Conservation (phyloP, 805 yeast species). For the Pichia ethanolica region DNA sequence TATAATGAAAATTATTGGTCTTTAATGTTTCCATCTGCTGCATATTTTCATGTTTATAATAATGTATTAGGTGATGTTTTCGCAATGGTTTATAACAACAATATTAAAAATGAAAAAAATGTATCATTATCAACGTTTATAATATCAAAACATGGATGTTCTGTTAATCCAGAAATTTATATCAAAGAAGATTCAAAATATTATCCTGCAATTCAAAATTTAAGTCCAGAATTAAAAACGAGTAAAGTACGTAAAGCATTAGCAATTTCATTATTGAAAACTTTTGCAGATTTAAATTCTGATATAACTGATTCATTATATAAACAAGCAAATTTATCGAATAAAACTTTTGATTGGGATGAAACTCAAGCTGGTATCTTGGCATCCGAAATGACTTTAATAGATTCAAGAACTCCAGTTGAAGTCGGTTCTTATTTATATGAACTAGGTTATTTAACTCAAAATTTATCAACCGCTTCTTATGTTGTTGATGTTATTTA, state of each 20-base stretch:
- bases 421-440: conserved; percentile 51
- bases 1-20: conserved; percentile 32
- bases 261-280: conserved; percentile 65
- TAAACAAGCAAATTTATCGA: conserved; percentile 15
- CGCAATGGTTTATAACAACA: conserved; percentile 42
- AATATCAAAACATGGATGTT: conserved; percentile 59
- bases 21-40: conserved; percentile 39
- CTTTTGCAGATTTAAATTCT: conserved; percentile 51
- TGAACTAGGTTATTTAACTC: conserved; percentile 46
- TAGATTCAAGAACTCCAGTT: conserved; percentile 45
- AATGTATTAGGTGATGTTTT: conserved; percentile 38
- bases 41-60: conserved; percentile 47
- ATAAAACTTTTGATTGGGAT: conserved; percentile 45
- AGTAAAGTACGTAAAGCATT: conserved; percentile 65
- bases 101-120: conserved; percentile 25
- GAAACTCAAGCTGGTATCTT: conserved; percentile 79
- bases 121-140: conserved; percentile 41
- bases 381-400: conserved; percentile 56
- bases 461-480: conserved; percentile 35
- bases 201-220: conserved; percentile 71
- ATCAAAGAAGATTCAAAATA: conserved; percentile 55
- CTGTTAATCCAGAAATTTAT: conserved; percentile 51
- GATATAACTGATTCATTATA: conserved; percentile 13
- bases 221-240: conserved; percentile 38
- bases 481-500: conserved; percentile 70